phyloP scores from a whole-genome alignment of 2,329 filamentous ascomycete genomes.

The Orbilia blumenaviensis region DNA sequence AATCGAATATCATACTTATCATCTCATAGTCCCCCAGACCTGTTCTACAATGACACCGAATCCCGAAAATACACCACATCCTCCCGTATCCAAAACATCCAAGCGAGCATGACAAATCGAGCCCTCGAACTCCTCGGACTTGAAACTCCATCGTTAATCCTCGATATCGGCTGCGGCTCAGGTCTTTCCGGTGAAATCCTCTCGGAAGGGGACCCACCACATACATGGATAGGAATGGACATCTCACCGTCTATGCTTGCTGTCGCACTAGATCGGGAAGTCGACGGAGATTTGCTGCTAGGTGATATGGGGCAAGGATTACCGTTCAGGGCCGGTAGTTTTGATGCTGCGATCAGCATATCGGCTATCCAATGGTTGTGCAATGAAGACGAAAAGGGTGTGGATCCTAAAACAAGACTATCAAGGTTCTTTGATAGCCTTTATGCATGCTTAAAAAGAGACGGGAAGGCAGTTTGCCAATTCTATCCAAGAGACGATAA shows the following conservation, averaged over 20 bases:
- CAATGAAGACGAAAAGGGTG: constrained; percentile 89
- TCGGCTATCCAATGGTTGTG: constrained; percentile 98
- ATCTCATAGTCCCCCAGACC: constrained; percentile 79
- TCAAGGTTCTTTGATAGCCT: constrained; percentile 90
- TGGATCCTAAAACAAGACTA: constrained; percentile 76
- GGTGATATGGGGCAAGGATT: constrained; percentile 96
- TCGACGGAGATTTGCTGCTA: constrained; percentile 91
- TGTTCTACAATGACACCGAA: constrained; percentile 96
- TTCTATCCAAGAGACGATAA: constrained; percentile 97
- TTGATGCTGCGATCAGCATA: constrained; percentile 95
- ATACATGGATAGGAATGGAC: constrained; percentile 98
- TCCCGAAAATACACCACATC: constrained; percentile 97
- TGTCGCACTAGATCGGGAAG: constrained; percentile 86
- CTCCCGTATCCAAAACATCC: constrained; percentile 93
- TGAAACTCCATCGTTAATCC: constrained; percentile 79
- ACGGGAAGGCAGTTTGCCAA: constrained; percentile 90
- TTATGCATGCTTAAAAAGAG: constrained; percentile 82
- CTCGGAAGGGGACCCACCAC: constrained; percentile 71
- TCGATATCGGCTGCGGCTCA: constrained; percentile 96
- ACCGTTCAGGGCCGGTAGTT: constrained; percentile 88
- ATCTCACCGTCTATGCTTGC: constrained; percentile 96
- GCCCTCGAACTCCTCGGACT: constrained; percentile 92
- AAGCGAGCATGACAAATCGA: constrained; percentile 91
- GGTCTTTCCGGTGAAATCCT: constrained; percentile 95
- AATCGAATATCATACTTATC: constrained; percentile 42